Conservation (phyloP, 2,329 filamentous ascomycete species). For the Aspergillus costaricaensis region DNA sequence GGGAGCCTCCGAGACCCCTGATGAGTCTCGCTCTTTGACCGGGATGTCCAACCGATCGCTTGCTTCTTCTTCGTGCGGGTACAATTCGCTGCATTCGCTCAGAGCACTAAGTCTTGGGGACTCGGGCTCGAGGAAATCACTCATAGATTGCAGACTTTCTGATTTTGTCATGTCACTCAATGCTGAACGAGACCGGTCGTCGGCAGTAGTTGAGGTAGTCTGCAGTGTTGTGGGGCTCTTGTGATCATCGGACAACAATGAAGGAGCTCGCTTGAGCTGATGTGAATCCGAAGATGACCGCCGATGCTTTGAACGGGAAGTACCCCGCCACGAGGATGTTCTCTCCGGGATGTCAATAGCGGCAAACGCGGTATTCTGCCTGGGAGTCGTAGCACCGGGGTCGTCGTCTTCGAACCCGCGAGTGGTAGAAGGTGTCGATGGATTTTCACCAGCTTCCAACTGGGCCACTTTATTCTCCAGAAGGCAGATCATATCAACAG, state of each 20-base stretch:
- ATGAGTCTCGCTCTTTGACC: slow-evolving; percentile 23
- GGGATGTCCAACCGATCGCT: slow-evolving; percentile 33
- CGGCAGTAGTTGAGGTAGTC: slow-evolving; percentile 39
- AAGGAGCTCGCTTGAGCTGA: slow-evolving; percentile 38
- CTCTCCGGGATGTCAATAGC: slow-evolving; percentile 42
- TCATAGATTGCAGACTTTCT: slow-evolving; percentile 40
- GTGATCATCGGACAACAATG: slow-evolving; percentile 41
- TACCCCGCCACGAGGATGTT: slow-evolving; percentile 39
- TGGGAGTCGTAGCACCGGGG: slow-evolving; percentile 32
- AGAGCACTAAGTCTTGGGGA: slow-evolving; percentile 47
- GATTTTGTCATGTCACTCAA: slow-evolving; percentile 36
- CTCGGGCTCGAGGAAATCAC: slow-evolving; percentile 34
- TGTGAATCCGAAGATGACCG: slow-evolving; percentile 28
- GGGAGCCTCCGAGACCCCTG: slow-evolving; percentile 22
- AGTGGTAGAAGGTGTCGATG: slow-evolving; percentile 29
- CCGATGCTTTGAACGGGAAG: slow-evolving; percentile 18
- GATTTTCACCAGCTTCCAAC: slow-evolving; percentile 26
- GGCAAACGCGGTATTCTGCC: slow-evolving; percentile 15
- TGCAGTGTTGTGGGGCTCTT: slow-evolving; percentile 42
- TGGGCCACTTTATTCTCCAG: slow-evolving; percentile 44
- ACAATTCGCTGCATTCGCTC: slow-evolving; percentile 48
- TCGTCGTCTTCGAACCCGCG: slow-evolving; percentile 30
- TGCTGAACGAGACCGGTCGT: slow-evolving; percentile 29
- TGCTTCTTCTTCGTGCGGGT: slow-evolving; percentile 31
- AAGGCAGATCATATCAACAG: slow-evolving; percentile 47